Base-by-base conservation (phyloP, 805 yeast species). In the Saturnispora hagleri region DNA sequence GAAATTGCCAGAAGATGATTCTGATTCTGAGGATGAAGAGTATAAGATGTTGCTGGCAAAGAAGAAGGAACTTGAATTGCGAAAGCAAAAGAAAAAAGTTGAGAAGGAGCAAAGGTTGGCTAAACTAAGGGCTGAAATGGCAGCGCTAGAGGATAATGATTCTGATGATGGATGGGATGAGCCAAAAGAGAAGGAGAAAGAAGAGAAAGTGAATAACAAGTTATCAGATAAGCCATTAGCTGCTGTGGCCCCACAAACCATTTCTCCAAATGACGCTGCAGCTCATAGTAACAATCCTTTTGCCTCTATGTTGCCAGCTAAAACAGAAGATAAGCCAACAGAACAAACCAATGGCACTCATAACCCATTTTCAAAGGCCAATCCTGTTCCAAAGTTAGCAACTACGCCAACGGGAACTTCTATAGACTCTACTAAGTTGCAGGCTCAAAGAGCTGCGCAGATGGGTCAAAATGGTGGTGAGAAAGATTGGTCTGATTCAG, bases 391-490 rank as follows among this genome's bases (percentile, higher is more conserved):
- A 3, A 9, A 47, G 9, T n/a, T 47, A 8, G 40, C 47, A 26
- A 6, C 47, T 5, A 28, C 51, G 3, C 22, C 53, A 36, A 54
- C 53, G 13, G 41, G 80, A 13, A 56, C 60, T 22, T 55, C 65
- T 20, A 56, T 81, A 57, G 87, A 83, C 60, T 69, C 77, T 0
- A 73, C 73, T 55, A 79, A 80, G 54, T 79, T 85, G 28, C 84
- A 81, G 51, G 84, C 82, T 2, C 90, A 85, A 65, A 73, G 93
- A 66, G 80, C 77, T 27, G 79, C 86, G 7, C 91, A 86, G 63
- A 73, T 90, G 65, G 83, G 83, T 4, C 60, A 69, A 42, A 68
- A 69, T 8, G 67, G 62, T 27, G 72, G 68, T 40, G 72, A 69
- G 48, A 81, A 69, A 51, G 65, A 63, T 3, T 63, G 67, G 61